These are phyloP conservation scores for Anisogramma anomala DNA, from an alignment of 2,329 filamentous ascomycete species.

Conservation along the genomic window DNA sequence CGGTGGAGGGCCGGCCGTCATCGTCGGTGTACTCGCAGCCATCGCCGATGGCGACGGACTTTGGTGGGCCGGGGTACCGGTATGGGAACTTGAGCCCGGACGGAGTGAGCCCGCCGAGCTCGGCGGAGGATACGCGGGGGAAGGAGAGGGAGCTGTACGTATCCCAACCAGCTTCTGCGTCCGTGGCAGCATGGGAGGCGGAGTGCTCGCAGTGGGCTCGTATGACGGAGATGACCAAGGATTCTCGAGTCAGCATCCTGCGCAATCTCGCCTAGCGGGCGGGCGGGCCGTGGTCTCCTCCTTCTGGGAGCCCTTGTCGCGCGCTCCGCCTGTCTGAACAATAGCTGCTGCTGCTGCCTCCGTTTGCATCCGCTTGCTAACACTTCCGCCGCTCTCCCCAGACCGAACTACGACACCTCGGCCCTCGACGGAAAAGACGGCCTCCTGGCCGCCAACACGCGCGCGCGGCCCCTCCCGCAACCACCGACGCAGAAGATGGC, in stretches of 20 bases:
- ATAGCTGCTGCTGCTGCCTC: too few species aligned
- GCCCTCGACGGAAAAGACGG: conserved; percentile 36
- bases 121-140: conserved; percentile 33
- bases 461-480: conserved; percentile 19
- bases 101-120: conserved; percentile 46
- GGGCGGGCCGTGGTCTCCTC: too few species aligned
- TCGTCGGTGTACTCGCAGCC: conserved; percentile 53
- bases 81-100: conserved; percentile 17
- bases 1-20: conserved; percentile 27
- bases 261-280: too few species aligned
- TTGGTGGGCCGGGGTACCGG: conserved; percentile 18
- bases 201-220: too few species aligned
- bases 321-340: too few species aligned
- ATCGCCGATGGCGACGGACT: conserved; percentile 29
- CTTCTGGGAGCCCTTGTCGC: too few species aligned
- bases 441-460: conserved; percentile 15
- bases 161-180: neutral
- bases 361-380: too few species aligned
- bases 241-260: too few species aligned
- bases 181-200: too few species aligned
- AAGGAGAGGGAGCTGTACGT: conserved; percentile 30
- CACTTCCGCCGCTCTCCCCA: neutral
- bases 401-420: conserved; percentile 32
- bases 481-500: neutral
- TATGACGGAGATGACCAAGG: too few species aligned